Evolutionary conservation across 2,329 filamentous ascomycete genomes (phyloP).

Genomic region (Neopestalotiopsis sp.): DNA sequence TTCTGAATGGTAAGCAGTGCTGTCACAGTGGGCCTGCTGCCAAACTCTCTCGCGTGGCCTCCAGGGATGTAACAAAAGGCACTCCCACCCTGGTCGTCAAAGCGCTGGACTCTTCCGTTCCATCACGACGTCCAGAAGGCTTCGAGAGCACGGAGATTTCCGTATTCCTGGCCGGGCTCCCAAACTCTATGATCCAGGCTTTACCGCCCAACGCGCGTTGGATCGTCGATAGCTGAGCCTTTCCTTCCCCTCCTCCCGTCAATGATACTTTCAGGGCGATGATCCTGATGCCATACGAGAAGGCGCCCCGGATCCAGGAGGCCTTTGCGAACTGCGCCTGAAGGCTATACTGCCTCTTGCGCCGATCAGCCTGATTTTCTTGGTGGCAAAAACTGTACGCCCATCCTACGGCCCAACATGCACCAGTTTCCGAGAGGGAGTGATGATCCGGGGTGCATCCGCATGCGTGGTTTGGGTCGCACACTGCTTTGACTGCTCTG

Average conservation of each 20-base stretch:
- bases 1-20: slow-evolving; percentile 2
- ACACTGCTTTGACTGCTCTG: not conserved
- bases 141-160: not conserved
- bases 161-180: not conserved
- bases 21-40: slow-evolving; percentile 1
- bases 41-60: slow-evolving; percentile 15
- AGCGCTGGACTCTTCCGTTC: not conserved
- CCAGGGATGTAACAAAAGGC: slow-evolving; percentile 11
- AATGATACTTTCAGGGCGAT: no score
- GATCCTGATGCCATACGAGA: no score
- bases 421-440: not conserved
- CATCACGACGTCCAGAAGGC: not conserved
- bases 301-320: not conserved
- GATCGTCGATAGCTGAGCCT: not conserved
- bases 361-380: not conserved
- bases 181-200: not conserved
- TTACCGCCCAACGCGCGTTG: not conserved
- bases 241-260: not conserved
- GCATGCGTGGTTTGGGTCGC: not conserved
- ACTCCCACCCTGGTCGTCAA: slow-evolving; percentile 2
- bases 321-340: not conserved
- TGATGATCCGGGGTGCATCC: slow-evolving; percentile 10
- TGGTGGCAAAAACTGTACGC: not conserved
- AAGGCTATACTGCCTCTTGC: not conserved
- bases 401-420: not conserved